Conservation (phyloP, 176 grass and related monocot genomes). For the Chloris gayana region DNA sequence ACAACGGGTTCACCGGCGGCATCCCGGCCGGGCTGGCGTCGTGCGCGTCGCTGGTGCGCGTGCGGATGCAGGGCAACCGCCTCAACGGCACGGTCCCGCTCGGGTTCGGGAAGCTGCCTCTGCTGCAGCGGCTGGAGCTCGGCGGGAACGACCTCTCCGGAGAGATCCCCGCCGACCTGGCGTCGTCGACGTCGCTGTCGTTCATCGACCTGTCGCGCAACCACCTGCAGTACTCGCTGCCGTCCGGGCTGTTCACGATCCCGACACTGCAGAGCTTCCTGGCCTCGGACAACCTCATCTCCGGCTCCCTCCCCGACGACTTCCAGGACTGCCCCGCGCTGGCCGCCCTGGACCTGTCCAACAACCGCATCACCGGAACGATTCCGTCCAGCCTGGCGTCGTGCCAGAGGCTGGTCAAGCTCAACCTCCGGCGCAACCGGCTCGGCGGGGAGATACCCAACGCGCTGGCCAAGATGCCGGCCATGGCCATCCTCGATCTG, state of each 20-base stretch:
- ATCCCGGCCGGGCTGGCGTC: conserved; percentile 68
- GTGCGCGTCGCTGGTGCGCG: conserved; percentile 74
- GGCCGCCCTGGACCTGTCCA: conserved; percentile 80
- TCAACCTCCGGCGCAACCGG: conserved; percentile 67
- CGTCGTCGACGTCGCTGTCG: conserved; percentile 68
- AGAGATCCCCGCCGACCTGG: conserved; percentile 78
- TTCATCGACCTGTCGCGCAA: conserved; percentile 92
- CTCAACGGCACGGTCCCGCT: conserved; percentile 67
- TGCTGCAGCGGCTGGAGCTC: conserved; percentile 81
- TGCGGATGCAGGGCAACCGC: conserved; percentile 83
- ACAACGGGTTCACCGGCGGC: conserved; percentile 68
- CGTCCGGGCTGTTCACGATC: conserved; percentile 68
- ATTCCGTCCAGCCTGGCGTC: conserved; percentile 77
- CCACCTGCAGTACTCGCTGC: conserved; percentile 60
- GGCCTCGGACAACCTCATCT: conserved; percentile 77
- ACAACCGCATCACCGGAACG: conserved; percentile 59
- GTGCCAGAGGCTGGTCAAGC: conserved; percentile 78
- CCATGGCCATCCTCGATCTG: conserved; percentile 84
- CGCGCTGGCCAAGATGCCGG: conserved; percentile 80
- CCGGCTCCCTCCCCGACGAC: conserved; percentile 75
- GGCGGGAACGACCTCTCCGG: conserved; percentile 74
- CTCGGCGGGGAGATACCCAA: conserved; percentile 67
- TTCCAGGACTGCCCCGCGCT: conserved; percentile 90
- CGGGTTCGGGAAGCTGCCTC: conserved; percentile 73
- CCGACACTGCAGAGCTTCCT: conserved; percentile 79